Conservation (phyloP, 768 basidiomycete species). For the Ephemerocybe angulata region DNA sequence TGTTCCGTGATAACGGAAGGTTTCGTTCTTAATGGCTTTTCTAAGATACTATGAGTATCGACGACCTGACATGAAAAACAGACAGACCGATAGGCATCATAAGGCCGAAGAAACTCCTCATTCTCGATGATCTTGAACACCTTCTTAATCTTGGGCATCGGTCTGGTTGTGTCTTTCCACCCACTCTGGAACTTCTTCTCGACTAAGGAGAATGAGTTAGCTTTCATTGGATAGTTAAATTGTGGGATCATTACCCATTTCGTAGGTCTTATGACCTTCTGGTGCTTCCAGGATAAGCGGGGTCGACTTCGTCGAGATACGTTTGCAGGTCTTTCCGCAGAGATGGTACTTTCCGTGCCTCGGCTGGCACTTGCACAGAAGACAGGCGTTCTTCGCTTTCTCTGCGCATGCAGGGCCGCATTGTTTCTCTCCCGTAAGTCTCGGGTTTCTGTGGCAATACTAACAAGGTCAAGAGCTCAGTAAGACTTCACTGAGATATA, state of each 20-base stretch:
- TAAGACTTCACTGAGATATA: background rate
- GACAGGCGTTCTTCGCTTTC: slow-evolving; percentile 23
- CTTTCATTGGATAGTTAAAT: background rate
- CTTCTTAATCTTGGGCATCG: slow-evolving; percentile 18
- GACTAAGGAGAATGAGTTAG: slow-evolving; percentile 14
- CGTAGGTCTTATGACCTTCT: slow-evolving; percentile 14
- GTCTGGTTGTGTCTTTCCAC: slow-evolving; percentile 20
- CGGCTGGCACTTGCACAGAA: slow-evolving; percentile 26
- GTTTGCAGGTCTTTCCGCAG: slow-evolving; percentile 20
- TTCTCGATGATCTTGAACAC: slow-evolving; percentile 30
- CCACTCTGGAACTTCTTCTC: slow-evolving; percentile 23
- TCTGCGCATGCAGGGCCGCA: slow-evolving; percentile 22
- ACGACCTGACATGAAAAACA: background rate
- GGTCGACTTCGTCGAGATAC: slow-evolving; percentile 15
- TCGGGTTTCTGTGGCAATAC: slow-evolving; percentile 28
- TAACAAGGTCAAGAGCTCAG: slow-evolving; percentile 4
- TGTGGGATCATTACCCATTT: slow-evolving; percentile 12
- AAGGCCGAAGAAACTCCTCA: slow-evolving; percentile 16
- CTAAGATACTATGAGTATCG: background rate
- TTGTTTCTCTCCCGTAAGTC: slow-evolving; percentile 18
- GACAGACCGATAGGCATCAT: background rate
- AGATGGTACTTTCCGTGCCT: slow-evolving; percentile 23
- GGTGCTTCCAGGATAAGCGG: slow-evolving; percentile 21
- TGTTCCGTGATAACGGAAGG: slow-evolving; percentile 16
- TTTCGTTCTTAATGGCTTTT: slow-evolving; percentile 10